These are phyloP conservation scores for Wickerhamiella azyma DNA, from an alignment of 805 yeast species.

Conservation along the genomic window DNA sequence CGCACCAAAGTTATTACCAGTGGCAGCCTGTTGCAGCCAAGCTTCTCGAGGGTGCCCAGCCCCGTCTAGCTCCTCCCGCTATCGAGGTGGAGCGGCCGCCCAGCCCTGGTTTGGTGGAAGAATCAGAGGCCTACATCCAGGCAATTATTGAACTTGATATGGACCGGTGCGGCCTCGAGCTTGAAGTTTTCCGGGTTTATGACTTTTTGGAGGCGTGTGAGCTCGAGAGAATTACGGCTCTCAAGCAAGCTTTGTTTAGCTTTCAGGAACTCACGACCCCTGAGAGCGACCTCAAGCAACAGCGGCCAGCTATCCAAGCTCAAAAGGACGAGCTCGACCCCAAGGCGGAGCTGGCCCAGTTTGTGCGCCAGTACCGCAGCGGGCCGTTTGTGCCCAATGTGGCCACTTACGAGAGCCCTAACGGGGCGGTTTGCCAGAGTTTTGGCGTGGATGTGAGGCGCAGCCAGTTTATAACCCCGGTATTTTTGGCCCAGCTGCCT, in stretches of 20 bases:
- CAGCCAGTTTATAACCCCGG: slow-evolving; percentile 49
- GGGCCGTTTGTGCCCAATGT: slow-evolving; percentile 65
- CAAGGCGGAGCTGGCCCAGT: slow-evolving; percentile 46
- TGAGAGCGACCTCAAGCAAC: slow-evolving; percentile 33
- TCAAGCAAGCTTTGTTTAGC: slow-evolving; percentile 52
- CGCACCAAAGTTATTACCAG: slow-evolving; percentile 58
- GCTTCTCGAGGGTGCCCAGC: slow-evolving; percentile 6
- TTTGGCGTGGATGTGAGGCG: slow-evolving; percentile 65
- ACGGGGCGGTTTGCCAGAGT: slow-evolving; percentile 51
- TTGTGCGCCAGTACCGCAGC: slow-evolving; percentile 49
- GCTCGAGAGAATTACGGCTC: slow-evolving; percentile 49
- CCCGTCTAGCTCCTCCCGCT: background rate
- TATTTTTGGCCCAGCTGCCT: slow-evolving; percentile 39
- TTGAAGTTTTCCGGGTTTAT: slow-evolving; percentile 47
- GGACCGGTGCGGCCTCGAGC: slow-evolving; percentile 56
- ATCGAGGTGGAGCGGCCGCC: background rate
- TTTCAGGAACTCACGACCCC: slow-evolving; percentile 36
- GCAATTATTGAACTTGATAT: slow-evolving; percentile 46
- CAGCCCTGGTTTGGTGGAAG: slow-evolving; percentile 20
- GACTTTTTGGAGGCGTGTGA: slow-evolving; percentile 64
- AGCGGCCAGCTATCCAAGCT: slow-evolving; percentile 13
- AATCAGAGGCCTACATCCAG: slow-evolving; percentile 38
- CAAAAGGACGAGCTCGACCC: slow-evolving; percentile 20
- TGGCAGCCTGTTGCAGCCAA: slow-evolving; percentile 29
- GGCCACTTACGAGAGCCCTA: slow-evolving; percentile 57